These are phyloP conservation scores for Pyrenula aspistea DNA, from an alignment of 495 filamentous ascomycete genomes.

Conservation along the genomic window DNA sequence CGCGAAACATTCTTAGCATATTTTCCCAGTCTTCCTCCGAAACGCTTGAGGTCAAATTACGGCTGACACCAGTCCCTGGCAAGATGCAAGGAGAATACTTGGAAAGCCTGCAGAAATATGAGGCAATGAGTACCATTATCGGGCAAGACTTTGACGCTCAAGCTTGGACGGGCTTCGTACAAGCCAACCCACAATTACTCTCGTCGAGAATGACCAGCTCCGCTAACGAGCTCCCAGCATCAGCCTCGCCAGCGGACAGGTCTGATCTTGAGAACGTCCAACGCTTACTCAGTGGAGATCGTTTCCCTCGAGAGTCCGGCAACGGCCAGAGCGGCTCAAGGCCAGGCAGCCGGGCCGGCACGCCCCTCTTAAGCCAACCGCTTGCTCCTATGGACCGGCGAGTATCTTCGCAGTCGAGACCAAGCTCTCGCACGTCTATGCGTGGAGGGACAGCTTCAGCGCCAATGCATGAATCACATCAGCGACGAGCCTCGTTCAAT, in stretches of 20 bases:
- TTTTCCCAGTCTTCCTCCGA: slow-evolving; percentile 77
- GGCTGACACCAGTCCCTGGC: slow-evolving; percentile 70
- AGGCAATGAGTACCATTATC: slow-evolving; percentile 45
- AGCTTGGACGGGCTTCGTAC: slow-evolving; percentile 53
- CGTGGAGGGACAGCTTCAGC: slow-evolving; percentile 16
- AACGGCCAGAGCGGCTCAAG: slow-evolving; percentile 22
- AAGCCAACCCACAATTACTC: slow-evolving; percentile 42
- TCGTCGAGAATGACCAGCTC: slow-evolving; percentile 17
- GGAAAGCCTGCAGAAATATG: slow-evolving; percentile 49
- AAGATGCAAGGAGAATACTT: slow-evolving; percentile 59
- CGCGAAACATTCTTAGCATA: slow-evolving; percentile 68
- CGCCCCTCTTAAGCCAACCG: slow-evolving; percentile 19
- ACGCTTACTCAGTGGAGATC: slow-evolving; percentile 32
- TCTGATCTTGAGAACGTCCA: slow-evolving; percentile 41
- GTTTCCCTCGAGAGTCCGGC: slow-evolving; percentile 28
- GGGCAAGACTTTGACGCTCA: slow-evolving; percentile 56
- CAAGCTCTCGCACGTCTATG: not conserved
- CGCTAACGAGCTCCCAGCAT: slow-evolving; percentile 11
- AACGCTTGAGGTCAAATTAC: slow-evolving; percentile 87
- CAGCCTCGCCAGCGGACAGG: slow-evolving; percentile 34
- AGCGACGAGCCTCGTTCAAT: slow-evolving; percentile 24
- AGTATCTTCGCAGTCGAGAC: slow-evolving; percentile 23
- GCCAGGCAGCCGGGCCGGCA: slow-evolving; percentile 23
- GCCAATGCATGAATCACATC: slow-evolving; percentile 12
- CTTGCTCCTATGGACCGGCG: not conserved